phyloP scores from a whole-genome alignment of 2,329 filamentous ascomycete genomes.

The Myriosclerotinia duriaeana region DNA sequence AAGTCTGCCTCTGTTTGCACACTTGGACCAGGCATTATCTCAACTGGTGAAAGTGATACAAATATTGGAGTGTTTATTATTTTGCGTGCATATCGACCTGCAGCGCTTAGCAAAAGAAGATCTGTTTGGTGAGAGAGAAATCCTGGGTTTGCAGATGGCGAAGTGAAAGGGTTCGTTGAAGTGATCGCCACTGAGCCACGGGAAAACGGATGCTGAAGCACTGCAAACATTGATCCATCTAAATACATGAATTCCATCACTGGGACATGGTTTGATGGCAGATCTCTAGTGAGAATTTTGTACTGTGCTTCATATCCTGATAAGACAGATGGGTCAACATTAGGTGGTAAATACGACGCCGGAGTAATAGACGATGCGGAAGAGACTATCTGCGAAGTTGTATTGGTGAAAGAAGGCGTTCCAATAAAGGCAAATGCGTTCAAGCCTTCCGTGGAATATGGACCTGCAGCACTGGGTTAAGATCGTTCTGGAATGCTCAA shows the following conservation, averaged over 20 bases:
- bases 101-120: conserved; percentile 12
- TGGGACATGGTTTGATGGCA: conserved; percentile 14
- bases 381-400: neutral
- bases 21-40: neutral
- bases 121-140: conserved; percentile 47
- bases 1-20: conserved; percentile 11
- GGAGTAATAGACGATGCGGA: conserved; percentile 13
- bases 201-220: conserved; percentile 57
- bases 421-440: conserved; percentile 17
- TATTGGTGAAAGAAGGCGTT: conserved; percentile 13
- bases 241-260: conserved; percentile 19
- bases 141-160: conserved; percentile 53
- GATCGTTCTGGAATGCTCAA: neutral
- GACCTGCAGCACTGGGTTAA: conserved; percentile 6
- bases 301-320: conserved; percentile 17
- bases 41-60: conserved; percentile 7
- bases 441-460: conserved; percentile 18
- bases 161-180: conserved; percentile 42
- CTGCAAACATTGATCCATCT: conserved; percentile 42
- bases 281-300: conserved; percentile 21
- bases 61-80: conserved; percentile 9
- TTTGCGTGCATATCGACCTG: neutral
- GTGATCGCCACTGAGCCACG: conserved; percentile 58
- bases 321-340: conserved; percentile 9
- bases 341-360: conserved; percentile 1